Conservation (phyloP, 306 rosid species). For the Vigna mungo region DNA sequence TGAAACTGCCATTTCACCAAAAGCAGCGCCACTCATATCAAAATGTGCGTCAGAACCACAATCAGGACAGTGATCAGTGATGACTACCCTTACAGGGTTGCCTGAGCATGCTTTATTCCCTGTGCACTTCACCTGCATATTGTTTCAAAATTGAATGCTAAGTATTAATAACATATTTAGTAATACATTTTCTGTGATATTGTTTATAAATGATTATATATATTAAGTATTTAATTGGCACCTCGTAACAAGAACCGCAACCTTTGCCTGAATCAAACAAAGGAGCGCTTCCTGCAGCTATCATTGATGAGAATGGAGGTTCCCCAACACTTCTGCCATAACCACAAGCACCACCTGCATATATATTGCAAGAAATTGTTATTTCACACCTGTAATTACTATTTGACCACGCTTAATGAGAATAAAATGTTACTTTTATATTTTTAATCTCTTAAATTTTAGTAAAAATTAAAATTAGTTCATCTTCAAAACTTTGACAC, state of each 20-base stretch:
- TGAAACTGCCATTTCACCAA: constrained; percentile 79
- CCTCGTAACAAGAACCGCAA: constrained; percentile 90
- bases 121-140: constrained; percentile 70
- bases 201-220: no score
- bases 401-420: no score
- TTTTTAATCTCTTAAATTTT: no score
- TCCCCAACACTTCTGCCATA: constrained; percentile 61
- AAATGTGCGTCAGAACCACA: constrained; percentile 59
- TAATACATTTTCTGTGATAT: no score
- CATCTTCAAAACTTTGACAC: no score
- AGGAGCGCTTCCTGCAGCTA: constrained; percentile 71
- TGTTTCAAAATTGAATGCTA: not conserved
- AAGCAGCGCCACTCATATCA: constrained; percentile 85
- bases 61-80: constrained; percentile 74
- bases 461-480: no score
- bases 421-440: no score
- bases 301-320: constrained; percentile 62
- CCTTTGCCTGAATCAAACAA: constrained; percentile 68
- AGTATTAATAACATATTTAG: no score
- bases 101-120: constrained; percentile 67
- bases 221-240: not conserved
- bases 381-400: no score
- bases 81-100: constrained; percentile 57
- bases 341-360: constrained; percentile 40
- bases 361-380: no score